These are phyloP conservation scores for Gigaspora rosea DNA, from an alignment of 192 early-diverging fungal genomes.

Conservation along the genomic window DNA sequence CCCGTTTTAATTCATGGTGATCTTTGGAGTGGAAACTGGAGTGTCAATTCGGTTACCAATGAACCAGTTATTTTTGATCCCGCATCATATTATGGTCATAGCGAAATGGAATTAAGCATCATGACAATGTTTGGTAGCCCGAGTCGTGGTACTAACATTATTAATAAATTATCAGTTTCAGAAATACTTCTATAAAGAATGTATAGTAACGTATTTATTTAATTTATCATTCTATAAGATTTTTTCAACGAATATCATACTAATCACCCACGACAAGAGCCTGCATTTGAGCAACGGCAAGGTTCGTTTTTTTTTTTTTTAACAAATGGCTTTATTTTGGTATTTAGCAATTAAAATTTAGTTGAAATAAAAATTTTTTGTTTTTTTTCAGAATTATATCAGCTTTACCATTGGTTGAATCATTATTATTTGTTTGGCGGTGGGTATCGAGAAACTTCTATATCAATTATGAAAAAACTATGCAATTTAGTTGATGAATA, in stretches of 20 bases:
- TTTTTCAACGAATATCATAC: conserved; percentile 39
- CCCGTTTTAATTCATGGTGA: conserved; percentile 39
- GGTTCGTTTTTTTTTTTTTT: neutral
- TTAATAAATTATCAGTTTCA: too few relatives aligned
- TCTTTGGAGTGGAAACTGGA: conserved; percentile 40
- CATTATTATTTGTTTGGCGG: conserved; percentile 38
- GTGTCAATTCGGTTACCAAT: conserved; percentile 25
- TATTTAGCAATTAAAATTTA: neutral
- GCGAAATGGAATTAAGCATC: conserved; percentile 35
- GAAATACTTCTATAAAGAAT: too few relatives aligned
- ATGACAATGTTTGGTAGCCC: conserved; percentile 37
- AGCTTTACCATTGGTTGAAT: conserved; percentile 39
- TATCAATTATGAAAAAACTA: conserved; percentile 31
- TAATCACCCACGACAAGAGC: conserved; percentile 33
- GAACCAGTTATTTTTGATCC: conserved; percentile 37
- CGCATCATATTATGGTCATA: conserved; percentile 36
- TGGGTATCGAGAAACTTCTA: conserved; percentile 22
- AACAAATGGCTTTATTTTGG: too few relatives aligned
- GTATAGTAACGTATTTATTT: neutral
- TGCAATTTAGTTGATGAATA: neutral
- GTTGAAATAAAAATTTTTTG: neutral
- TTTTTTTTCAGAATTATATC: conserved; percentile 28
- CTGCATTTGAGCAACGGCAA: conserved; percentile 30
- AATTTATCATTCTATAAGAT: neutral
- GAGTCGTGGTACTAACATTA: conserved; percentile 1